Evolutionary conservation across 1,284 basidiomycete genomes (phyloP), one percentile per base, ranked within the genome.

Genomic region (Cutaneotrichosporon mucoides): DNA sequence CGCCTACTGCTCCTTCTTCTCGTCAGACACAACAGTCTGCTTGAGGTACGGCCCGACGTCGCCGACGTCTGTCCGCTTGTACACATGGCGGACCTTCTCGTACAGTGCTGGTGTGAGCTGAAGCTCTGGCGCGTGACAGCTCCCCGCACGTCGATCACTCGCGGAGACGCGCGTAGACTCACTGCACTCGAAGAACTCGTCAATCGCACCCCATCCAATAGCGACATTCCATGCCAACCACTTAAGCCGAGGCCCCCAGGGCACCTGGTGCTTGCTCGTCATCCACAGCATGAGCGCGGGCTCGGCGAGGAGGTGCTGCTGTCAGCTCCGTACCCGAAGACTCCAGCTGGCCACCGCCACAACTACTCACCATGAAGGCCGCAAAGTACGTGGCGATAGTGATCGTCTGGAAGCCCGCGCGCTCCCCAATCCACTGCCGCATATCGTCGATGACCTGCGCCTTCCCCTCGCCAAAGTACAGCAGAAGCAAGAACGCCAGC

Each of bases 171-270:
- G n/a, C n/a, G n/a, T n/a, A n/a, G n/a, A 57, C 72, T 60, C 55
- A 76, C 73, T 61, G 49, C 69, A 71, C 53, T 72, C 69, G 53
- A 59, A 60, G 56, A 68, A 68, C 43, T 72, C 68, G 51, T 68
- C 68, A n/a, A 74, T 61, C 0, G 65, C 65, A 3, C 66, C 71
- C 40, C 66, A 69, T 0, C 75, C 75, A 15, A 73, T 50, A 1
- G 56, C 38, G 2, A 68, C 52, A 33, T 68, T 67, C 8, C 63
- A 66, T 13, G 68, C 44, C 13, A 75, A 35, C 70, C 64, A 74
- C 61, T 73, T 70, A 56, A 68, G 48, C 9, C 56, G 42, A 0
- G 61, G 43, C 8, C 15, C 55, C 6, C 57, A 10, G 2, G 65
- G 63, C 3, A 60, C 58, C 6, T 45, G 5, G 61, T 69, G 62